Base-by-base conservation (phyloP, 2,329 filamentous ascomycete genomes). In the Elsinoe ampelina region DNA sequence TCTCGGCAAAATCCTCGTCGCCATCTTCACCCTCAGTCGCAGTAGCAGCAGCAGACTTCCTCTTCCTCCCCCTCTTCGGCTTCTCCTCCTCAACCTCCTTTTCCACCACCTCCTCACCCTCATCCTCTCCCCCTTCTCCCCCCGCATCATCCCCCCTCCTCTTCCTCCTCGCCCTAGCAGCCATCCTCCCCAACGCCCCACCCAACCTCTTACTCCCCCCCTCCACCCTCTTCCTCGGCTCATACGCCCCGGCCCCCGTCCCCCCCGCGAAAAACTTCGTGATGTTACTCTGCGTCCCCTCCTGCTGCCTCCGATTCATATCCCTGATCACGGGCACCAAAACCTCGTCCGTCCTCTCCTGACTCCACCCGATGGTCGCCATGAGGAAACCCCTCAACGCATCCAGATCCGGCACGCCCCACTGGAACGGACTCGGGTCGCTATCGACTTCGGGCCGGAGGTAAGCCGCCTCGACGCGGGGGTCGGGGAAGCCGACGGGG, bases 261-360 rank as follows among this genome's bases (percentile, higher is more conserved):
- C 75, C 72, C 0, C 92, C 92, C 11, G 83, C 81, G 68, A 97
- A 96, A 70, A 85, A 98, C 20, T 84, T 79, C n/a, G 93, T 98
- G 62, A 98, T 95, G 64, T 98, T 98, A 58, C 84, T 85, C 75
- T 98, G 93, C 15, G 92, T 97, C 5, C 93, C 93, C 72, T 97
- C 93, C 26, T 83, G 78, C 62, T 89, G 87, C 38, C 93, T 80
- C 3, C 83, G 81, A 68, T 97, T 97, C 87, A 98, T 95, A 66
- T 98, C 93, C 57, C 85, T 80, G 61, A 98, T 93, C 1, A 98
- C 95, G 0, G 93, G 93, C 1, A 98, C 89, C 1, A 98, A 80
- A 1, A 98, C 87, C 70, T 98, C 93, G 66, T 98, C 93, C 0
- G 92, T 97, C 6, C 90, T 79, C 70, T 97, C 92, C 68, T 87